Evolutionary conservation across 257 asterid genomes (phyloP).

Genomic region (Ophiorrhiza pumila): DNA sequence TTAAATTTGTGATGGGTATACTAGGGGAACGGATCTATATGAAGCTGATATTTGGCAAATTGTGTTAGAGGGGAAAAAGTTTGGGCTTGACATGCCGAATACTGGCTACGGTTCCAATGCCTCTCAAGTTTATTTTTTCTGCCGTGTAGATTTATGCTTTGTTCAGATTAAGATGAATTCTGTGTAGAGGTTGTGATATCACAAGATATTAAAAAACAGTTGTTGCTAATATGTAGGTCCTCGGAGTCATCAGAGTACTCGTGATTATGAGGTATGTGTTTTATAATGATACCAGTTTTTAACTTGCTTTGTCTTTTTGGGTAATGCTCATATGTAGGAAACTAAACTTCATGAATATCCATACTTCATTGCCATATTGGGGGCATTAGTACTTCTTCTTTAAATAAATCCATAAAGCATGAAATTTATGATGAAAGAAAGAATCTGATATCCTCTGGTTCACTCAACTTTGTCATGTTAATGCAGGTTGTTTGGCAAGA

Average conservation of each 20-base stretch:
- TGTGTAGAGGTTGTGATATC: neutral
- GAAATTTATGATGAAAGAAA: neutral
- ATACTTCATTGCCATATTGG: neutral
- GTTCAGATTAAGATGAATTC: neutral
- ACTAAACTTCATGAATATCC: neutral
- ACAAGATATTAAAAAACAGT: neutral
- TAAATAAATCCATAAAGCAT: neutral
- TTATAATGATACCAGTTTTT: neutral
- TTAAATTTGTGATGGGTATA: neutral
- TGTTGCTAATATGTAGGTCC: slow-evolving; percentile 48
- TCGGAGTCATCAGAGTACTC: slow-evolving; percentile 53
- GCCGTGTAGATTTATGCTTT: neutral
- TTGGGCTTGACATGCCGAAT: neutral
- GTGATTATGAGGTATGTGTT: slow-evolving; percentile 57
- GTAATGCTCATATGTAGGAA: neutral
- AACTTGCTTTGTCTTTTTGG: neutral
- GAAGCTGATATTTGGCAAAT: neutral
- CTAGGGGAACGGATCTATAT: neutral
- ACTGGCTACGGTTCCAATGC: neutral
- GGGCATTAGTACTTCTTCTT: neutral
- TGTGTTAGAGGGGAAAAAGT: neutral
- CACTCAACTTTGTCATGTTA: neutral
- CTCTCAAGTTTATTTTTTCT: neutral
- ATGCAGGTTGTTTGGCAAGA: slow-evolving; percentile 69
- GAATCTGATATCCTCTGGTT: neutral